These are phyloP conservation scores for Trichoderma brevicompactum DNA, from an alignment of 2,329 filamentous ascomycete species.

Conservation along the genomic window DNA sequence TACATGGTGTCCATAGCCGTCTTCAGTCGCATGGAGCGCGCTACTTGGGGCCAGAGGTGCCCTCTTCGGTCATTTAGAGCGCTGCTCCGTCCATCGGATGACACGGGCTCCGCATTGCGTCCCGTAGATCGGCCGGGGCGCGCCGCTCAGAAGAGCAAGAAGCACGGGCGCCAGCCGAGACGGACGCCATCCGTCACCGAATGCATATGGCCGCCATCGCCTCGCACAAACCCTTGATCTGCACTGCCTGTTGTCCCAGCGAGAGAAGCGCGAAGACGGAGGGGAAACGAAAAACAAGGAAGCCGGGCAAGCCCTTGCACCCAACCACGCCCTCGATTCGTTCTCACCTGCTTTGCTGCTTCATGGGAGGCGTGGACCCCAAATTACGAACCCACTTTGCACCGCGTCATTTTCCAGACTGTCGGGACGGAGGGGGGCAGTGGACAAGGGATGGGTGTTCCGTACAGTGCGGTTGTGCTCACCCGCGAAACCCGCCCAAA, in stretches of 20 bases:
- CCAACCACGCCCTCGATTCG: background rate
- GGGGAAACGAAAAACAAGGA: background rate
- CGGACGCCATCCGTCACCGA: background rate
- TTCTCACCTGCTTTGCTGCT: background rate
- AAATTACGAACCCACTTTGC: conserved; percentile 37
- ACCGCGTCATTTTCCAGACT: conserved; percentile 45
- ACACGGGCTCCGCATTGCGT: conserved; percentile 19
- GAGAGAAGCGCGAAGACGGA: background rate
- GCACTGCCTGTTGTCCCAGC: no score
- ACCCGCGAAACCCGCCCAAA: conserved; percentile 20
- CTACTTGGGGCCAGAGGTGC: background rate
- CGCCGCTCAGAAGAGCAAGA: conserved; percentile 17
- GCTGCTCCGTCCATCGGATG: conserved; percentile 18
- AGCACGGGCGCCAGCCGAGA: conserved; percentile 18
- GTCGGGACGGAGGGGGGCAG: conserved; percentile 39
- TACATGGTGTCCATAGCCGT: no score
- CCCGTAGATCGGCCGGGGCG: conserved; percentile 21
- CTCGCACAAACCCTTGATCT: background rate
- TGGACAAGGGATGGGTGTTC: conserved; percentile 15
- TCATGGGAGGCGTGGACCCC: conserved; percentile 15
- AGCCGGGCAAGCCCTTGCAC: conserved; percentile 15
- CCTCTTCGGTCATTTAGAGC: conserved; percentile 8
- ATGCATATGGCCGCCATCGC: background rate
- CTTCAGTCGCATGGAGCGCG: background rate
- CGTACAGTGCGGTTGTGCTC: conserved; percentile 20